Percentiles rank a stretch among this genome's conserved stretches.
Conservation (phyloP, 257 asterid species). For the Forsythia suspensa region DNA sequence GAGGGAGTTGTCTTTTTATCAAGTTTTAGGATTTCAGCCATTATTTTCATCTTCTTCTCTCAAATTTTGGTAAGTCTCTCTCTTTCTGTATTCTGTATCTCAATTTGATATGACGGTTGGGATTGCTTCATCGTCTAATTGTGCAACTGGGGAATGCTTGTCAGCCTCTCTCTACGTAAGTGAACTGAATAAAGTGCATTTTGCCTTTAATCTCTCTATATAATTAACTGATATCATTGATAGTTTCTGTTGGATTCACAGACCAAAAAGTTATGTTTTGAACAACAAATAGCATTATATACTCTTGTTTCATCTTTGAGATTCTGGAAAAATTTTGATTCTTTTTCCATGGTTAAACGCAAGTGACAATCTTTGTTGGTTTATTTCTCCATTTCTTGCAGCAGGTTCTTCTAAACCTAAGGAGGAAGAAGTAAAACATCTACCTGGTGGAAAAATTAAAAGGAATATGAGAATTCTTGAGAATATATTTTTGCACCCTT, state of each 20-base stretch:
- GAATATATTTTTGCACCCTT: no score
- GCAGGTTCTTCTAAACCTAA: no score
- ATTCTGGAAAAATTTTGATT: not conserved
- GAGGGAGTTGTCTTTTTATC: conserved; percentile 19
- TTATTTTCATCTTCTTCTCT: not conserved
- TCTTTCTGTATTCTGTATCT: not conserved
- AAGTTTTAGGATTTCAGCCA: not conserved
- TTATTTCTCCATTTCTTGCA: no score
- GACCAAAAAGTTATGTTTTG: not conserved
- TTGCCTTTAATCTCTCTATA: no score
- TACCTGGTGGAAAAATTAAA: no score
- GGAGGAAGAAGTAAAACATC: no score
- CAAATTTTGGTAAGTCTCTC: conserved; percentile 2
- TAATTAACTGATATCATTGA: not conserved
- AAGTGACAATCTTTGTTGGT: no score
- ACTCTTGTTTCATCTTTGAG: not conserved
- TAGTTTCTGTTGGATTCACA: not conserved
- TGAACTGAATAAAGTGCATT: conserved; percentile 1
- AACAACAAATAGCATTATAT: not conserved
- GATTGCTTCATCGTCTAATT: conserved; percentile 20
- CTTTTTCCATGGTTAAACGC: no score
- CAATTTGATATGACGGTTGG: conserved; percentile 32
- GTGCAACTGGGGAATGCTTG: conserved; percentile 29
- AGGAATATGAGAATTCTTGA: no score
- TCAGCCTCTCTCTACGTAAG: conserved; percentile 25